Base-by-base conservation (phyloP, 139 green algal genomes). In the Pleodorina starrii region DNA sequence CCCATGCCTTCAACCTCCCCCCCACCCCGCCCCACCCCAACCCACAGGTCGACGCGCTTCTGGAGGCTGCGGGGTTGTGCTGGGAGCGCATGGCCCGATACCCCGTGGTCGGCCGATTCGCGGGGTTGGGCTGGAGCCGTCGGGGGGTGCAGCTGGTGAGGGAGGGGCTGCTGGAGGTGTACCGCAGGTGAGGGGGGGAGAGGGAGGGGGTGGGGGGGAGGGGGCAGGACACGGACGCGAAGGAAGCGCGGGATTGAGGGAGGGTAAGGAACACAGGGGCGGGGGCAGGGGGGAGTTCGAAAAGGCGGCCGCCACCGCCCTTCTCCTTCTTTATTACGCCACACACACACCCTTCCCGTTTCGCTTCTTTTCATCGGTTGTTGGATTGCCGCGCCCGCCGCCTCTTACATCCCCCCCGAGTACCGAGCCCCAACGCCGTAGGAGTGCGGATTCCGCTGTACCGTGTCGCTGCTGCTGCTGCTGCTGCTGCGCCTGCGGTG, bases 101-200 rank as follows among this genome's bases (percentile, higher is more conserved):
- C 29, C 2, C 11, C 5, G 4, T 73, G 19, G 78, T 73, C 46
- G 32, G 11, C 5, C 51, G 51, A n/a, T 85, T 57, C 51, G 7
- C 50, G 36, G 36, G 51, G 48, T 10, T 73, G 51, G 50, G 54
- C 51, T 85, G 78, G 78, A 85, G 78, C 78, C 51, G 38, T 16
- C 10, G 35, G 51, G 78, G 78, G n/a, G 51, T 17, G 1, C 10
- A 9, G 78, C 51, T 85, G 78, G 51, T 85, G 50, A 50, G 51
- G 29, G 78, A 85, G 78, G 78, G 78, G 21, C 78, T 85, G 35
- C 51, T 85, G 48, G 36, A 72, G 25, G 51, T 85, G 78, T 85
- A 85, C 50, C 78, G 78, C 35, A 72, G 78, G 78, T 72, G 27
- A 1, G 78, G 2, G 78, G 5, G 78, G 0, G 48, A 35, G n/a